phyloP scores from a whole-genome alignment of 148 eudicot genomes.

The Fallopia convolvulus region DNA sequence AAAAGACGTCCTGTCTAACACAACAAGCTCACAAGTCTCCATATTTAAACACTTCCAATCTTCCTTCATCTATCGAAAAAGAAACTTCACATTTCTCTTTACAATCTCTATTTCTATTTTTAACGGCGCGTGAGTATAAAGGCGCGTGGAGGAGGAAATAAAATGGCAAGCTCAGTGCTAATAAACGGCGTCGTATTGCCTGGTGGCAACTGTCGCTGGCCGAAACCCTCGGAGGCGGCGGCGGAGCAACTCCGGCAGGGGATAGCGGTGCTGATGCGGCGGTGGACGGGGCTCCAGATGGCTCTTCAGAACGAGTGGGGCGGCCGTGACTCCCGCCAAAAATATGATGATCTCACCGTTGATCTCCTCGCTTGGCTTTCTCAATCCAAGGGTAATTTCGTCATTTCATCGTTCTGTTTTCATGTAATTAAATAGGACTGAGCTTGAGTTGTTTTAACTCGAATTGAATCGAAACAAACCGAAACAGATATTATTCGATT shows the following conservation, averaged over 20 bases:
- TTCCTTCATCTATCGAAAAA: neutral
- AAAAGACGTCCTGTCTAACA: neutral
- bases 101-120: neutral
- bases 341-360: constrained; percentile 36
- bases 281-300: constrained; percentile 52
- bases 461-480: no score
- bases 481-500: no score
- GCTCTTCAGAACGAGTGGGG: constrained; percentile 64
- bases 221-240: neutral
- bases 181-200: constrained; percentile 7
- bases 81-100: neutral
- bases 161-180: neutral
- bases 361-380: constrained; percentile 40
- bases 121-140: neutral
- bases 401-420: neutral
- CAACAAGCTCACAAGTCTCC: neutral
- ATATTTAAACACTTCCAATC: neutral
- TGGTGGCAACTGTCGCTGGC: neutral
- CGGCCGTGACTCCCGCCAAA: constrained; percentile 42
- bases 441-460: no score
- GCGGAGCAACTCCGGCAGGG: neutral
- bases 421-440: no score
- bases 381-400: constrained; percentile 34
- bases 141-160: neutral
- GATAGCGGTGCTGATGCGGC: constrained; percentile 21